A percentile compares a stretch with the other conserved stretches of the same genome.
These are phyloP conservation scores for Calonectria honghensis DNA, from an alignment of 2,329 filamentous ascomycete genomes.

Conservation along the genomic window DNA sequence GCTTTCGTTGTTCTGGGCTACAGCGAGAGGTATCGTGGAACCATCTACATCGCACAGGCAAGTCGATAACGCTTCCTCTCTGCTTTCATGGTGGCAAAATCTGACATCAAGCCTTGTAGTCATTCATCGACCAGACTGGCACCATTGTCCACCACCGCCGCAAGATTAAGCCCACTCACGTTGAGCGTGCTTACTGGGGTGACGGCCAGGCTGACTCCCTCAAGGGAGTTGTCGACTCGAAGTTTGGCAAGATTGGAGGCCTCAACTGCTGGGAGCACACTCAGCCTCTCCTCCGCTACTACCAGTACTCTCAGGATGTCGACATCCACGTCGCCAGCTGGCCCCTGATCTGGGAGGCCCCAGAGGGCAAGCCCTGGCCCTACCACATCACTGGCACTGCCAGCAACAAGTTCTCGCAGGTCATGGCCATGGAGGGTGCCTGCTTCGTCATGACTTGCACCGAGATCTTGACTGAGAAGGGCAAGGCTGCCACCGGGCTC, in stretches of 20 bases:
- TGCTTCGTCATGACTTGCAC: constrained; percentile 73
- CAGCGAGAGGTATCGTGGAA: constrained; percentile 61
- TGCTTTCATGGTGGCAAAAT: no score
- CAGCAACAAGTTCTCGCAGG: constrained; percentile 64
- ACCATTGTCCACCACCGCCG: constrained; percentile 63
- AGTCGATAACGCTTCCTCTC: not conserved
- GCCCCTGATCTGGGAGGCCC: constrained; percentile 57
- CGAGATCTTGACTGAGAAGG: constrained; percentile 66
- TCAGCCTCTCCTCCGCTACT: constrained; percentile 68
- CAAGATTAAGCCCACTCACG: constrained; percentile 72
- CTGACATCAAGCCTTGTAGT: constrained; percentile 56
- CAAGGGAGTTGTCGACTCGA: constrained; percentile 60
- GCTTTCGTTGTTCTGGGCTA: constrained; percentile 66
- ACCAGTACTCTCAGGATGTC: constrained; percentile 65
- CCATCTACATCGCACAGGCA: constrained; percentile 63
- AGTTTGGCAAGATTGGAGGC: constrained; percentile 63
- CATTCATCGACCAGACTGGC: constrained; percentile 63
- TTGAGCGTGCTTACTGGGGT: constrained; percentile 69
- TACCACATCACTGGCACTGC: constrained; percentile 50
- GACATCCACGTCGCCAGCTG: constrained; percentile 69
- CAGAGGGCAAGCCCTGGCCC: constrained; percentile 58
- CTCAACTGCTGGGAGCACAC: constrained; percentile 71
- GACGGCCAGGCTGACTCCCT: constrained; percentile 64
- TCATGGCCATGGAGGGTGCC: constrained; percentile 73
- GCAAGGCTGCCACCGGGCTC: constrained; percentile 50